Conservation (phyloP, 805 yeast species). For the Zygotorulaspora danielsina region DNA sequence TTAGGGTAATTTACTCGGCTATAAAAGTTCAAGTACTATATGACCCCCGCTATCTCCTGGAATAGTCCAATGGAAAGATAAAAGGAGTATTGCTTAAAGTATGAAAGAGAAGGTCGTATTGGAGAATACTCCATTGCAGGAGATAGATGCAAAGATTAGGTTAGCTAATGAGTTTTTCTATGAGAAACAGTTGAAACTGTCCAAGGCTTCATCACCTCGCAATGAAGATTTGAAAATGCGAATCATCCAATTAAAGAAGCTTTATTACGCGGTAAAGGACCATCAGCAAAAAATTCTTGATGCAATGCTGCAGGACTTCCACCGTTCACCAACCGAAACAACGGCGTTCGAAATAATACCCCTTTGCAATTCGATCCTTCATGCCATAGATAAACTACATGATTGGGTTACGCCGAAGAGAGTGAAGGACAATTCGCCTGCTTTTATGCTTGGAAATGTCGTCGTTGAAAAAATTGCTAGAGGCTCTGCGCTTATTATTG, state of each 20-base stretch:
- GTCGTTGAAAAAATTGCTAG: slow-evolving; percentile 41
- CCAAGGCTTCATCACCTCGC: slow-evolving; percentile 14
- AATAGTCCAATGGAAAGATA: too few relatives aligned
- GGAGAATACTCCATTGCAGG: slow-evolving; percentile 16
- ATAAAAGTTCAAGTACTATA: too few relatives aligned
- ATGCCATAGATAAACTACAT: slow-evolving; percentile 55
- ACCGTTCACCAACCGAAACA: slow-evolving; percentile 62
- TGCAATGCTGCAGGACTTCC: slow-evolving; percentile 64
- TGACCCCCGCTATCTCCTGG: too few relatives aligned
- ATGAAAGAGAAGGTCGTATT: slow-evolving; percentile 1
- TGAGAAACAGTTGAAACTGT: slow-evolving; percentile 19
- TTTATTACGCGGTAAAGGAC: slow-evolving; percentile 62
- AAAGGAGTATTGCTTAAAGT: too few relatives aligned
- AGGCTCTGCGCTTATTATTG: slow-evolving; percentile 68
- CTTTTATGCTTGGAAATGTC: slow-evolving; percentile 38
- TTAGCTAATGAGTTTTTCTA: slow-evolving; percentile 16
- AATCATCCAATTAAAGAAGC: slow-evolving; percentile 57
- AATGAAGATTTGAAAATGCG: slow-evolving; percentile 38
- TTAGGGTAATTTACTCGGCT: too few relatives aligned
- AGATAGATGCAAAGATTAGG: slow-evolving; percentile 15
- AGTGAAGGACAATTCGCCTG: slow-evolving; percentile 30
- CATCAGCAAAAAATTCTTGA: slow-evolving; percentile 49
- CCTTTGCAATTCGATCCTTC: slow-evolving; percentile 50
- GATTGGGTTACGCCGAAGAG: slow-evolving; percentile 55
- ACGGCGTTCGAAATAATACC: slow-evolving; percentile 52